Base-by-base conservation (phyloP, 2,329 filamentous ascomycete genomes). In the Acephala macrosclerotiorum region DNA sequence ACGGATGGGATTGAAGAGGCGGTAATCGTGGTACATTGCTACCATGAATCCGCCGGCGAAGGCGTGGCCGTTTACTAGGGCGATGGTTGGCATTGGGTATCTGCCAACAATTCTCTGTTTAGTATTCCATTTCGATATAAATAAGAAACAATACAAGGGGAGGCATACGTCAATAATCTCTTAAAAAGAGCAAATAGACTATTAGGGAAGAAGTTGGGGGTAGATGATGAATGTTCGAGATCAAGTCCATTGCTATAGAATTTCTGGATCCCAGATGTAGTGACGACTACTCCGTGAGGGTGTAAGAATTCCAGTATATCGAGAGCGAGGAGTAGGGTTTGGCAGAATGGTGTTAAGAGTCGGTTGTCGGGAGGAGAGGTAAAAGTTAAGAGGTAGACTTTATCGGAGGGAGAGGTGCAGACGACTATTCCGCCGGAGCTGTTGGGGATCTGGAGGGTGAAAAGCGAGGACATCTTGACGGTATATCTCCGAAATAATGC, bases 161-260 rank as follows among this genome's bases (percentile, higher is more conserved):
- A 47, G 38, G 72, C 75, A 60, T 77, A 86, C 77, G 87, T 89
- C 66, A 91, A 75, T 35, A 94, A 79, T 6, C 90, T 83, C 47
- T 82, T 80, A 81, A 89, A 94, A 1, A 94, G 77, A 16, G 81
- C 81, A 79, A 89, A 94, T 12, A 94, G 79, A 59, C 82, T 81
- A 14, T 82, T 77, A 1, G 86, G 79, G 73, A 88, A 87, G 81
- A 91, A 95, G 2, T 82, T 83, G 1, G 87, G 83, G 0, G 86
- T 87, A 35, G 79, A 77, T 38, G 83, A 74, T n/a, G 88, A 90
- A 75, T 91, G 86, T 45, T 87, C 83, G 16, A 94, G 85, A 77
- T 96, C 91, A n/a, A 96, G 84, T 0, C 92, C 92, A 79, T 95
- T 95, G 77, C 86, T 90, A 81, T 91, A 96, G 82, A 95, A 95